Evolutionary conservation across 2,329 filamentous ascomycete species (phyloP).

Genomic region (Elsinoe arachidis): DNA sequence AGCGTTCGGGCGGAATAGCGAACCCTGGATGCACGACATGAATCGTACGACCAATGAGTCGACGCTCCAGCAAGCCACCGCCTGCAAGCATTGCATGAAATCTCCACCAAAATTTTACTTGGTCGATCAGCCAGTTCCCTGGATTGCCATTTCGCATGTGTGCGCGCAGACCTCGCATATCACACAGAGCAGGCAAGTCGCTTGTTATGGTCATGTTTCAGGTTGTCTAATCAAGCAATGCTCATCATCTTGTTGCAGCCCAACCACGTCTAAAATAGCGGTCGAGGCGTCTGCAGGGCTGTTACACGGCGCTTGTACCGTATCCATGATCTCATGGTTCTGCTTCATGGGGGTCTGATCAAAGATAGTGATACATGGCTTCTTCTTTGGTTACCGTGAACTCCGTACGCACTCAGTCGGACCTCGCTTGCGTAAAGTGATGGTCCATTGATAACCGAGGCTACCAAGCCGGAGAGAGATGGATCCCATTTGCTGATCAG

Average conservation of each 20-base stretch:
- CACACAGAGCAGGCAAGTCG: background rate
- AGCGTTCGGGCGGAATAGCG: conserved; percentile 1
- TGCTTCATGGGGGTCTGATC: background rate
- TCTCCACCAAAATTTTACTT: conserved; percentile 1
- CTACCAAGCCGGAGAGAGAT: background rate
- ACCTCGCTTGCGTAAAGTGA: background rate
- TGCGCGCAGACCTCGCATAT: no score
- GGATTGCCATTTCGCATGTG: background rate
- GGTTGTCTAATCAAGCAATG: conserved; percentile 5
- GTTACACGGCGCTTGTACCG: background rate
- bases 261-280: background rate
- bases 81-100: background rate
- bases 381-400: background rate
- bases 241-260: background rate
- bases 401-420: background rate
- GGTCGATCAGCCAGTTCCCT: conserved; percentile 2
- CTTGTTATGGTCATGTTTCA: conserved; percentile 5
- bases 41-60: background rate
- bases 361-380: background rate
- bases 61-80: background rate
- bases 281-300: background rate
- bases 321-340: background rate
- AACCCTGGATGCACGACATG: conserved; percentile 9
- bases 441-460: background rate
- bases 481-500: no score